phyloP scores from a whole-genome alignment of 1,284 basidiomycete genomes.

The Puccinia triticina region DNA sequence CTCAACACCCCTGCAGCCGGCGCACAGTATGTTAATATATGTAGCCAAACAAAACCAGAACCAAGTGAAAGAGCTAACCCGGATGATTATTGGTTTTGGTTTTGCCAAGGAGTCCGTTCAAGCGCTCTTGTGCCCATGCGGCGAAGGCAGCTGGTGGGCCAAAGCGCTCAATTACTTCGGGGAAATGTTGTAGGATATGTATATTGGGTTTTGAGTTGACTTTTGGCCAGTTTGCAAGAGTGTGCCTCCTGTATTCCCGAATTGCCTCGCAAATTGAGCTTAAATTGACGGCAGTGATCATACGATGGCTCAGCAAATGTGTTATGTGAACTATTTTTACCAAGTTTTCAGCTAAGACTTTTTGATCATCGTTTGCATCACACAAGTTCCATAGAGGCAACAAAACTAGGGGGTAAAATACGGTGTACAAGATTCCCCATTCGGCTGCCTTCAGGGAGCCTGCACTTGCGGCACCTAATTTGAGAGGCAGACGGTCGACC shows the following conservation, averaged over 20 bases:
- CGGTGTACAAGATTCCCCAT: constrained; percentile 13
- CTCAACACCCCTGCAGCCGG: constrained; percentile 12
- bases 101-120: constrained; percentile 30
- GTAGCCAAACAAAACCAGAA: too few species aligned
- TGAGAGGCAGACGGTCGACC: constrained; percentile 6
- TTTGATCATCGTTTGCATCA: not conserved
- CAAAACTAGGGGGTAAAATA: constrained; percentile 7
- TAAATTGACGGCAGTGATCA: not conserved
- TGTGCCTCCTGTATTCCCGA: constrained; percentile 9
- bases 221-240: constrained; percentile 4
- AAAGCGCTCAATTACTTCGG: constrained; percentile 24
- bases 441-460: constrained; percentile 21
- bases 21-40: not conserved
- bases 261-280: constrained; percentile 3
- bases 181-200: constrained; percentile 20
- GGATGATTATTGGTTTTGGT: constrained; percentile 20
- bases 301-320: constrained; percentile 3
- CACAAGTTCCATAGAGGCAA: constrained; percentile 6
- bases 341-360: not conserved
- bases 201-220: constrained; percentile 24
- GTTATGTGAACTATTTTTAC: constrained; percentile 6
- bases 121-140: constrained; percentile 20
- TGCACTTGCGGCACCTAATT: constrained; percentile 16
- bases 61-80: constrained; percentile 1
- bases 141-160: constrained; percentile 28